Evolutionary conservation across 148 eudicot species (phyloP).

Genomic region (Amaranthus palmeri): DNA sequence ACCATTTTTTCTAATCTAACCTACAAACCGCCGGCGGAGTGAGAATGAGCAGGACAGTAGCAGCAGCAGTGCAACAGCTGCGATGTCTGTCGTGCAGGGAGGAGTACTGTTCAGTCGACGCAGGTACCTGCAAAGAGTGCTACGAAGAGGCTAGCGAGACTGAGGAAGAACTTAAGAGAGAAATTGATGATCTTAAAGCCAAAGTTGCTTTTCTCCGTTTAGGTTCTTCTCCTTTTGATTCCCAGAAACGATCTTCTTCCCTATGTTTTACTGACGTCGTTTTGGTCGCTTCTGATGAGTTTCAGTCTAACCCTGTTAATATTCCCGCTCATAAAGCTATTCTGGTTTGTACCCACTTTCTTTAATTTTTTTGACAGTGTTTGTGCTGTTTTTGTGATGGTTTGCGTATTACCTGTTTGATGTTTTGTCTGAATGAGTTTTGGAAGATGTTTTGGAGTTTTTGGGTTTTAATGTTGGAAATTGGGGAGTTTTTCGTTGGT

Average conservation of each 20-base stretch:
- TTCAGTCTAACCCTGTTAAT: constrained; percentile 29
- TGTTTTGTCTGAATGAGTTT: constrained; percentile 21
- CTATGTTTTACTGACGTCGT: constrained; percentile 59
- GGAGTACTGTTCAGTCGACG: constrained; percentile 39
- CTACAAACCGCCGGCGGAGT: not conserved
- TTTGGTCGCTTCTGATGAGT: constrained; percentile 52
- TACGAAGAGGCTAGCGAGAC: constrained; percentile 91
- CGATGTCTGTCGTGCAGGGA: constrained; percentile 69
- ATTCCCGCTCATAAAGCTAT: constrained; percentile 71
- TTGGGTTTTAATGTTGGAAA: not conserved
- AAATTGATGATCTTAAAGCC: constrained; percentile 71
- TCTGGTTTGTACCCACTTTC: constrained; percentile 40
- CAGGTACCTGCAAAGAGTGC: constrained; percentile 87
- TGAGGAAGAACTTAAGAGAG: constrained; percentile 67
- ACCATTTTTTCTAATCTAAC: no score
- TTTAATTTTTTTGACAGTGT: not conserved
- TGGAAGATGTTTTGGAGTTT: not conserved
- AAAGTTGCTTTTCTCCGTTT: constrained; percentile 58
- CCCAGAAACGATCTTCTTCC: constrained; percentile 10
- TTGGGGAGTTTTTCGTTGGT: not conserved
- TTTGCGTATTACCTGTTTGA: constrained; percentile 26
- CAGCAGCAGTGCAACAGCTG: not conserved
- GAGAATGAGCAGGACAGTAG: not conserved
- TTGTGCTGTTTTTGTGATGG: not conserved
- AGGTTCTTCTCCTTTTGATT: constrained; percentile 23